Percentiles rank a stretch among this genome's conserved stretches.
phyloP scores from a whole-genome alignment of 73 alveolate species.

The Paramecium tetraurelia region DNA sequence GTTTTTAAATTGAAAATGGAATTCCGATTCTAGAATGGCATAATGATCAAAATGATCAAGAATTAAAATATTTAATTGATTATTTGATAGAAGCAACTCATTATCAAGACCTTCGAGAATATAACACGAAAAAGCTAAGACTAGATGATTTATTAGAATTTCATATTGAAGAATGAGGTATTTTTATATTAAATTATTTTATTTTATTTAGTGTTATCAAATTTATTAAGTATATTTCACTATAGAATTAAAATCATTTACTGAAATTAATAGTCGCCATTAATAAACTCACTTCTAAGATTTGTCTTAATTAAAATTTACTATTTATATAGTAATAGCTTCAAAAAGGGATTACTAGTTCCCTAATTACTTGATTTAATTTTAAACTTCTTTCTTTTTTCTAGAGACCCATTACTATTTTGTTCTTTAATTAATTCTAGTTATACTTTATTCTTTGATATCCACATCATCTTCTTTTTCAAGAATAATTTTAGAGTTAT shows the following conservation, averaged over 20 bases:
- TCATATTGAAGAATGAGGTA: conserved; percentile 24
- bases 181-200: not conserved
- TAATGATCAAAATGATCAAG: conserved; percentile 75
- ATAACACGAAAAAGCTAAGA: conserved; percentile 11
- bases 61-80: conserved; percentile 73
- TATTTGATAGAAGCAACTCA: conserved; percentile 62
- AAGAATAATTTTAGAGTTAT: no score
- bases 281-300: no score
- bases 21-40: conserved; percentile 84
- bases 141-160: conserved; percentile 25
- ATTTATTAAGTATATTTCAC: not conserved
- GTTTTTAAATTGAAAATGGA: conserved; percentile 86
- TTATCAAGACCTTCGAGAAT: conserved; percentile 55
- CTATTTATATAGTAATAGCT: no score
- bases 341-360: no score
- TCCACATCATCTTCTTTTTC: no score
- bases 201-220: not conserved
- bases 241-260: not conserved
- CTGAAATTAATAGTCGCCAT: no score
- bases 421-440: no score
- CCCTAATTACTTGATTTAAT: no score
- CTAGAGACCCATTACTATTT: no score
- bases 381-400: no score
- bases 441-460: no score
- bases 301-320: no score